Base-by-base conservation (phyloP, 352 stramenopile genomes). In the Phytophthora sansomeana region DNA sequence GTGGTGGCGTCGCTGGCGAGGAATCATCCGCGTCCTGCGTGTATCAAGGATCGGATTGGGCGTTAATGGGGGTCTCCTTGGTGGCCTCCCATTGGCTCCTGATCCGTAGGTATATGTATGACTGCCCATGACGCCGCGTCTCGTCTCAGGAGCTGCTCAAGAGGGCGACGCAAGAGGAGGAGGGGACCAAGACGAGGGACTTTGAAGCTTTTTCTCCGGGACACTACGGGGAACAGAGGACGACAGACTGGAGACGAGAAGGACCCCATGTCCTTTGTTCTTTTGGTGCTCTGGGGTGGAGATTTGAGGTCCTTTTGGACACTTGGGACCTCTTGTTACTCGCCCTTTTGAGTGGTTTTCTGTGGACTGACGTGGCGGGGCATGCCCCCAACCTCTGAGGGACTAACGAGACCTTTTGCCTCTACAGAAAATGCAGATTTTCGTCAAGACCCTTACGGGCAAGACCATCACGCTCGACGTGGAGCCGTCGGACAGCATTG, bases 401-500 rank as follows among this genome's bases (percentile, higher is more conserved):
- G 24, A 59, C 71, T 73, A 79, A 76, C 41, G 36, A 29, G 19
- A 35, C 44, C n/a, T 70, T 62, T 56, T 63, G 32, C 58, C 28
- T 42, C 26, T 30, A 77, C 71, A 91, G 75, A 90, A 90, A 77
- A 98, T 98, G 92, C 92, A 98, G 89, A 98, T 98, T 87, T 98
- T 98, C 83, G 92, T 98, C 62, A 98, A 97, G 89, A 98, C 92
- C 71, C 86, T 98, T 58, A 98, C 92, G 77, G 98, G 98, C 75
- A 99, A 99, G 85, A 99, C 97, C 62, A 99, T 99, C 89, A 99
- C 98, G 56, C 87, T 99, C 51, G 98, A 99, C 88, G 98, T 99
- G 43, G 98, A 99, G 85, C 96, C 98, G 39, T 97, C 89, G 39
- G 98, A 99, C 83, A 98, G 95, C 66, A 99, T 99, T 90, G 97